These are phyloP conservation scores for Penicillium arizonense DNA, from an alignment of 495 filamentous ascomycete species.

Conservation along the genomic window DNA sequence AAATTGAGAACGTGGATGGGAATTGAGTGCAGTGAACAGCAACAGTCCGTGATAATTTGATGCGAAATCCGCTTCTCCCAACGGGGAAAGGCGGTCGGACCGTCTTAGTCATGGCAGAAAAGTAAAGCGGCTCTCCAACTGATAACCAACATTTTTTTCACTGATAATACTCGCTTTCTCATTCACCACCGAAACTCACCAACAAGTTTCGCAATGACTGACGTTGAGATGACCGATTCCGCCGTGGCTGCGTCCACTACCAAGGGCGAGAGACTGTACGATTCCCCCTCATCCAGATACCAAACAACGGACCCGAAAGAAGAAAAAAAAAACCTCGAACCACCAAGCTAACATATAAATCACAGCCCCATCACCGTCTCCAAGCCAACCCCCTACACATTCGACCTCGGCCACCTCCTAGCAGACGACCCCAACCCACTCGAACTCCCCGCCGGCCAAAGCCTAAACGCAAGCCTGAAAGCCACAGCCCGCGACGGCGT, in stretches of 20 bases:
- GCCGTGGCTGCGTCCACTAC: slow-evolving; percentile 18
- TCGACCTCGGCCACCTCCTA: slow-evolving; percentile 85
- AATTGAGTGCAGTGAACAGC: slow-evolving; percentile 11
- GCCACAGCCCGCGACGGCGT: slow-evolving; percentile 78
- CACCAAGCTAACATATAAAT: slow-evolving; percentile 13
- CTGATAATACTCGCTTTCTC: slow-evolving; percentile 1
- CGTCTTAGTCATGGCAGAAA: slow-evolving; percentile 33
- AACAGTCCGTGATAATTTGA: slow-evolving; percentile 34
- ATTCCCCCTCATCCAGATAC: background rate
- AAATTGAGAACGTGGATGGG: slow-evolving; percentile 23
- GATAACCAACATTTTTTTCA: slow-evolving; percentile 31
- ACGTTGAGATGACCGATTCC: slow-evolving; percentile 30
- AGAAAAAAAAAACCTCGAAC: background rate
- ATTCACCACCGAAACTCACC: background rate
- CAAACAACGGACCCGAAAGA: background rate
- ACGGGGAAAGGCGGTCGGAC: slow-evolving; percentile 22
- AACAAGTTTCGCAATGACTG: slow-evolving; percentile 22
- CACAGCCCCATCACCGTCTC: slow-evolving; percentile 61
- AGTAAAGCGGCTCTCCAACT: slow-evolving; percentile 12
- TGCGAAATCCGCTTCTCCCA: slow-evolving; percentile 21
- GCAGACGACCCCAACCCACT: slow-evolving; percentile 81
- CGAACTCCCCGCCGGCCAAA: slow-evolving; percentile 36
- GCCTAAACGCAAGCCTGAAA: slow-evolving; percentile 53
- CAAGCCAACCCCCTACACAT: slow-evolving; percentile 85
- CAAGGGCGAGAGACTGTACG: slow-evolving; percentile 47